Evolutionary conservation across 1,284 basidiomycete species (phyloP).

Genomic region (Heliocybe sulcata): DNA sequence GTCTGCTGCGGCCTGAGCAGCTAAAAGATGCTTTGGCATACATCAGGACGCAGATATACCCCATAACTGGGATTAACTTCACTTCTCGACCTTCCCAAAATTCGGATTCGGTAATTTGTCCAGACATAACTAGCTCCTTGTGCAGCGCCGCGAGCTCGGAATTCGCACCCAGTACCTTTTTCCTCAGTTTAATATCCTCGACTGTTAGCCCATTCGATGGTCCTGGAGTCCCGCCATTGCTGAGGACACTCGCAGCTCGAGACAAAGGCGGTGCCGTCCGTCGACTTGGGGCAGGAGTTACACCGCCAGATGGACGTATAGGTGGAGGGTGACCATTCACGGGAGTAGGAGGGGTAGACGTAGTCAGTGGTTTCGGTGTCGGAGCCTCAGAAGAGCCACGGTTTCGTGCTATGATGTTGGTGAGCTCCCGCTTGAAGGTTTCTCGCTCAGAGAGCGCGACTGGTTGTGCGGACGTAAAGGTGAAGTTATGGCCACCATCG

Average conservation of each 20-base stretch:
- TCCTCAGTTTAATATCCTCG: constrained; percentile 65
- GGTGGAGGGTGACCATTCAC: constrained; percentile 19
- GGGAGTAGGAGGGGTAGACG: constrained; percentile 20
- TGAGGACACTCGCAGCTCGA: constrained; percentile 45
- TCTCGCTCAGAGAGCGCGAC: constrained; percentile 63
- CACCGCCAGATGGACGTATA: background rate
- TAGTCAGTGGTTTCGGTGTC: constrained; percentile 11
- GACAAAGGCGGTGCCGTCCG: constrained; percentile 32
- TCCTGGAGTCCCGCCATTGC: background rate
- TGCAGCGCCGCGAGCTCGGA: constrained; percentile 75
- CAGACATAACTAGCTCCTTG: constrained; percentile 77
- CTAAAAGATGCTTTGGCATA: constrained; percentile 62
- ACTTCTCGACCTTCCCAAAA: constrained; percentile 96
- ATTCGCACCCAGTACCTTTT: constrained; percentile 72
- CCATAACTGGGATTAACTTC: constrained; percentile 17
- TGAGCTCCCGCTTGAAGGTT: constrained; percentile 72
- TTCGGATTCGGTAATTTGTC: constrained; percentile 84
- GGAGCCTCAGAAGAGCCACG: constrained; percentile 26
- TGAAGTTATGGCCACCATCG: constrained; percentile 72
- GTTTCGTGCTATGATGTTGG: constrained; percentile 67
- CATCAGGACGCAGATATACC: no score
- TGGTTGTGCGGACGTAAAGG: constrained; percentile 61
- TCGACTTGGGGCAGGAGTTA: constrained; percentile 8
- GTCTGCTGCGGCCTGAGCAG: constrained; percentile 65
- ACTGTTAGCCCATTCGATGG: background rate